These are phyloP conservation scores for Rossbeevera mucosa DNA, from an alignment of 768 basidiomycete genomes.

Conservation along the genomic window DNA sequence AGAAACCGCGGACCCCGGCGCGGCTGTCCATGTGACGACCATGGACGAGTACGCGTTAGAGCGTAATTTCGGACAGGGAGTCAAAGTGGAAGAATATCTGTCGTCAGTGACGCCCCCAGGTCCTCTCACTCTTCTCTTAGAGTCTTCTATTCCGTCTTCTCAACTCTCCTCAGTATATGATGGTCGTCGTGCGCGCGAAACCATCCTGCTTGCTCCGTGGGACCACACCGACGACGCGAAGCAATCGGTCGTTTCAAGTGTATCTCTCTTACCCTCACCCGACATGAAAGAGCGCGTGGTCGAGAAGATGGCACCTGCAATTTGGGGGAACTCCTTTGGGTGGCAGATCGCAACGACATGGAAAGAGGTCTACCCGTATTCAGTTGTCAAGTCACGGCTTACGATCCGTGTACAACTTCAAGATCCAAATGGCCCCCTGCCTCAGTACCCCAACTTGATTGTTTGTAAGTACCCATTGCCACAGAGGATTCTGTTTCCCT, in stretches of 20 bases:
- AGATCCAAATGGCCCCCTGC: conserved; percentile 6
- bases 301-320: conserved; percentile 9
- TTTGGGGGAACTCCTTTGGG: conserved; percentile 25
- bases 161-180: conserved; percentile 52
- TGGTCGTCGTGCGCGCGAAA: conserved; percentile 46
- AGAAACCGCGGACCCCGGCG: conserved; percentile 9
- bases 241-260: conserved; percentile 31
- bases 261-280: conserved; percentile 47
- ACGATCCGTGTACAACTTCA: conserved; percentile 5
- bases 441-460: conserved; percentile 25
- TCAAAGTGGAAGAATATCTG: conserved; percentile 53
- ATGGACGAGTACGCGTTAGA: conserved; percentile 24
- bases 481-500: neutral
- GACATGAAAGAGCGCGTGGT: conserved; percentile 51
- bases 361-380: conserved; percentile 20
- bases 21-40: conserved; percentile 13
- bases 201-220: conserved; percentile 49
- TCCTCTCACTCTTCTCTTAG: conserved; percentile 42
- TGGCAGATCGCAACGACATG: conserved; percentile 20
- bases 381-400: conserved; percentile 1
- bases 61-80: neutral
- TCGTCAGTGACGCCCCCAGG: conserved; percentile 67
- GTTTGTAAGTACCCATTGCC: conserved; percentile 25
- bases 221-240: conserved; percentile 44
- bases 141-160: conserved; percentile 37